A percentile compares a stretch with the other conserved stretches of the same genome.
Conservation (phyloP, 2,329 filamentous ascomycete species). For the Aspergillus latus region DNA sequence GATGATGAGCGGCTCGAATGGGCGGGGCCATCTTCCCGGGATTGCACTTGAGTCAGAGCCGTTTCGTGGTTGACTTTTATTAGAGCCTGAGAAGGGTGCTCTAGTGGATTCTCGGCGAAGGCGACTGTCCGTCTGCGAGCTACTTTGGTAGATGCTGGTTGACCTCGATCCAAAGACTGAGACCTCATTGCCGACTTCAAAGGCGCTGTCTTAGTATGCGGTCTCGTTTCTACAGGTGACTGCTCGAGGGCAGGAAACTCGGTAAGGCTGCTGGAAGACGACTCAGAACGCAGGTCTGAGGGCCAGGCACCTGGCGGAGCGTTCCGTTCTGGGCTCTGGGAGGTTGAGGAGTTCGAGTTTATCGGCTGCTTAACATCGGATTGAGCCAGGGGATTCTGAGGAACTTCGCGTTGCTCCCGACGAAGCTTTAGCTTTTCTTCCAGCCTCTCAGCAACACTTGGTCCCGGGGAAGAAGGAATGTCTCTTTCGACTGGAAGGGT, state of each 20-base stretch:
- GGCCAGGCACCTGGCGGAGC: constrained; percentile 5
- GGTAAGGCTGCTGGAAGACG: not conserved
- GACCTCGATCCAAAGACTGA: constrained; percentile 12
- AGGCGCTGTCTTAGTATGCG: not conserved
- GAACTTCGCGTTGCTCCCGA: constrained; percentile 26
- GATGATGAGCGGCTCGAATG: constrained; percentile 18
- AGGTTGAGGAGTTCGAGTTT: not conserved
- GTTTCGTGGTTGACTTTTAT: constrained; percentile 10
- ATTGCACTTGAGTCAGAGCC: constrained; percentile 7
- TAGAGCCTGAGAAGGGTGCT: constrained; percentile 13
- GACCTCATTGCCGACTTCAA: constrained; percentile 11
- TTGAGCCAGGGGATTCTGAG: constrained; percentile 10
- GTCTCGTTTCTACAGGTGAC: not conserved
- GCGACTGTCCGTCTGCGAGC: constrained; percentile 21
- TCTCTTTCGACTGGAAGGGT: constrained; percentile 1
- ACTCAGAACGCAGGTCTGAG: not conserved
- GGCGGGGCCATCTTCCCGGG: constrained; percentile 17
- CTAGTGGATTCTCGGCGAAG: constrained; percentile 17
- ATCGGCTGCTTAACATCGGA: not conserved
- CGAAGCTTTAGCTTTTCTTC: constrained; percentile 36
- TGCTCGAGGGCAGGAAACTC: not conserved
- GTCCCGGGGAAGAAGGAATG: constrained; percentile 5
- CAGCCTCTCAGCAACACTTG: constrained; percentile 31
- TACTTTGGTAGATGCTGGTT: constrained; percentile 9
- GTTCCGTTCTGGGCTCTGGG: not conserved